Conservation (phyloP, 495 filamentous ascomycete species). For the Monascus purpureus region DNA sequence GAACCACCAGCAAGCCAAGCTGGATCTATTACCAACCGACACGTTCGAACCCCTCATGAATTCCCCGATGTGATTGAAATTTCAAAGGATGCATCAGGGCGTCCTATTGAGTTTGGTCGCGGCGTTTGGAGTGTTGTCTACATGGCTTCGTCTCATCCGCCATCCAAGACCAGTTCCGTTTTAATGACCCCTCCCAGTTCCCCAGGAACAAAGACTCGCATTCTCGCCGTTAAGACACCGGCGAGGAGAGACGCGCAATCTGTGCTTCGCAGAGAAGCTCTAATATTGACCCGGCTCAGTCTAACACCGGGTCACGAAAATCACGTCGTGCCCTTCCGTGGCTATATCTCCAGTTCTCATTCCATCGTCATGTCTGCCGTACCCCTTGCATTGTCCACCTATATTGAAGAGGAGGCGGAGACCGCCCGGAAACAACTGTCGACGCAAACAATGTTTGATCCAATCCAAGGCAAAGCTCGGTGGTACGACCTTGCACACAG, state of each 20-base stretch:
- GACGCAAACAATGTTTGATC: slow-evolving; percentile 37
- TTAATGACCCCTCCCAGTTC: slow-evolving; percentile 33
- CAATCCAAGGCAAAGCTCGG: slow-evolving; percentile 24
- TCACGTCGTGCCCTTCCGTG: slow-evolving; percentile 42
- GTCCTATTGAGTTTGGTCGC: slow-evolving; percentile 33
- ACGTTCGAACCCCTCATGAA: slow-evolving; percentile 4
- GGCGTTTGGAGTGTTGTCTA: slow-evolving; percentile 52
- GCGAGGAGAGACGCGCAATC: slow-evolving; percentile 30
- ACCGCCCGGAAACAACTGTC: slow-evolving; percentile 17
- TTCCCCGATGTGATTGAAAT: slow-evolving; percentile 26
- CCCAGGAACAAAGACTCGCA: slow-evolving; percentile 16
- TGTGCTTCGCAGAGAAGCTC: slow-evolving; percentile 38
- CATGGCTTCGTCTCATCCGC: slow-evolving; percentile 19
- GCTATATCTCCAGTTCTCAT: slow-evolving; percentile 31
- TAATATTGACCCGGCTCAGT: slow-evolving; percentile 34
- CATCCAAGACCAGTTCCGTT: slow-evolving; percentile 1
- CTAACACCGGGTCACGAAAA: slow-evolving; percentile 15
- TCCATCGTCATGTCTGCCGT: slow-evolving; percentile 42
- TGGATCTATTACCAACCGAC: not conserved
- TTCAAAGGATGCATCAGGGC: slow-evolving; percentile 12
- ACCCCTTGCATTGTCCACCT: slow-evolving; percentile 34
- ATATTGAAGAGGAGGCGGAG: slow-evolving; percentile 26
- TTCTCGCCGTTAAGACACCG: slow-evolving; percentile 43
- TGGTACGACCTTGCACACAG: slow-evolving; percentile 34
- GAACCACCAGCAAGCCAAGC: not conserved